These are phyloP conservation scores for Beverwykella pulmonaria DNA, from an alignment of 495 filamentous ascomycete species.

Conservation along the genomic window DNA sequence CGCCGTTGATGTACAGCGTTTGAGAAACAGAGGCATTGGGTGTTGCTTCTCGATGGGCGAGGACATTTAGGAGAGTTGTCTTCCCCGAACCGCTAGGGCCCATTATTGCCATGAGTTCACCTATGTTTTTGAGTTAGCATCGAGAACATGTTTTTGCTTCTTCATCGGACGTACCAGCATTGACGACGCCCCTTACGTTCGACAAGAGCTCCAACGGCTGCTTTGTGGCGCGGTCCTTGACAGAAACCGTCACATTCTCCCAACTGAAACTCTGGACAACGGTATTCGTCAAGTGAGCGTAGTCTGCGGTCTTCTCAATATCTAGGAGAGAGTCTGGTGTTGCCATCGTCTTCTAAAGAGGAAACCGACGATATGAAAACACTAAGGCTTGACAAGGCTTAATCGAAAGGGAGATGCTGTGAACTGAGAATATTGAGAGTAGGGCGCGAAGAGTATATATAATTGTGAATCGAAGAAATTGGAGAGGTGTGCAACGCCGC, in stretches of 20 bases:
- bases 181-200: slow-evolving; percentile 55
- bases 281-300: slow-evolving; percentile 47
- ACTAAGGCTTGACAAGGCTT: too few species aligned
- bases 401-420: too few species aligned
- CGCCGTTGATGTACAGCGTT: slow-evolving; percentile 62
- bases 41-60: slow-evolving; percentile 61
- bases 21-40: slow-evolving; percentile 54
- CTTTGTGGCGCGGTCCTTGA: slow-evolving; percentile 69
- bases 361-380: not conserved
- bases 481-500: too few species aligned
- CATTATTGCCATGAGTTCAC: slow-evolving; percentile 75
- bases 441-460: too few species aligned
- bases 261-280: slow-evolving; percentile 60
- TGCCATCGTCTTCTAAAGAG: not conserved
- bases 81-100: slow-evolving; percentile 76
- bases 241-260: slow-evolving; percentile 63
- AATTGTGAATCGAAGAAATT: too few species aligned
- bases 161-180: slow-evolving; percentile 43
- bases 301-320: slow-evolving; percentile 45
- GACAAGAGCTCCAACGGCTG: slow-evolving; percentile 58
- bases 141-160: not conserved
- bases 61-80: slow-evolving; percentile 73
- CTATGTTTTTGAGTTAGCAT: slow-evolving; percentile 43
- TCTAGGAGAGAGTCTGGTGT: slow-evolving; percentile 22
- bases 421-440: too few species aligned